These are phyloP conservation scores for Scenedesmus sp. DNA, from an alignment of 163 green algal genomes.

Conservation along the genomic window DNA sequence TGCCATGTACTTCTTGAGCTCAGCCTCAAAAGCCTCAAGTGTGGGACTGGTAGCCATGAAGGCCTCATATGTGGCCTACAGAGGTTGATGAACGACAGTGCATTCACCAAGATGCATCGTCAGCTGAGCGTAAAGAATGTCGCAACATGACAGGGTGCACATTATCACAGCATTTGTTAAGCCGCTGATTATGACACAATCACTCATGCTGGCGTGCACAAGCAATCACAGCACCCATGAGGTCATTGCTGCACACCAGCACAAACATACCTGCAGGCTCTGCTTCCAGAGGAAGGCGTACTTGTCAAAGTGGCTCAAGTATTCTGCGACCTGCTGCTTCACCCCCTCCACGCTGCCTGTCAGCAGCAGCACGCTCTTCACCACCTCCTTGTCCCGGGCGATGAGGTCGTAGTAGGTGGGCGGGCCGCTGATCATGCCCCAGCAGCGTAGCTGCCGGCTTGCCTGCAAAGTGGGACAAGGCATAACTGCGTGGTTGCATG, in stretches of 20 bases:
- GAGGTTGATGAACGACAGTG: neutral
- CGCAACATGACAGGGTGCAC: too few relatives aligned
- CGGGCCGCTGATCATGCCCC: constrained; percentile 68
- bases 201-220: neutral
- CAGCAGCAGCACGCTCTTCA: constrained; percentile 88
- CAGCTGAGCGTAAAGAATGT: too few relatives aligned
- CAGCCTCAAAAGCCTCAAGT: constrained; percentile 91
- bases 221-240: neutral
- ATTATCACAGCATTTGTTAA: too few relatives aligned
- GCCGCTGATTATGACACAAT: too few relatives aligned
- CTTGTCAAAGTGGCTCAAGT: constrained; percentile 86
- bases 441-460: constrained; percentile 80
- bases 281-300: constrained; percentile 93
- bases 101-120: neutral
- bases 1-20: constrained; percentile 93
- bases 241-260: neutral
- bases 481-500: neutral
- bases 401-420: constrained; percentile 87
- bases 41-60: constrained; percentile 88
- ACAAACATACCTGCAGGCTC: constrained; percentile 73
- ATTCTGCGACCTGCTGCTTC: constrained; percentile 81
- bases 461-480: constrained; percentile 40
- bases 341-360: constrained; percentile 86
- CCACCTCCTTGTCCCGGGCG: constrained; percentile 85
- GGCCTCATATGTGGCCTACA: constrained; percentile 79